phyloP scores from a whole-genome alignment of 129 eudicot genomes.

The Pulicaria dysenterica region DNA sequence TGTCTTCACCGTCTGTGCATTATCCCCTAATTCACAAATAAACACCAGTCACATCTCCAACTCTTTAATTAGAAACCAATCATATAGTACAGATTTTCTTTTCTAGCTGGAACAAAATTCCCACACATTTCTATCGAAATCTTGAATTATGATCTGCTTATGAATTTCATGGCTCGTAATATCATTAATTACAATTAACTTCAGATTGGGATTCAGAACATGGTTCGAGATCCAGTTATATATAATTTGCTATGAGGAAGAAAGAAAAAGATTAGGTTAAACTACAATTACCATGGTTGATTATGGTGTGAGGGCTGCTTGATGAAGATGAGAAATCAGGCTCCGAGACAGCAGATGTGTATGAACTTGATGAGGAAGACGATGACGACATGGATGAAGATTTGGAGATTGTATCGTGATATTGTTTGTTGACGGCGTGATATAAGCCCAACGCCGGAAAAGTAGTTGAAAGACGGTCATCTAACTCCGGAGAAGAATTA shows the following conservation, averaged over 20 bases:
- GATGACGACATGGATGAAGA: constrained; percentile 42
- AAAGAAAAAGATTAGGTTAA: background rate
- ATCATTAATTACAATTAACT: no score
- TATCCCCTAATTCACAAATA: constrained; percentile 49
- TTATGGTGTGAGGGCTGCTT: constrained; percentile 53
- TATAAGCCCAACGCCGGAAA: constrained; percentile 79
- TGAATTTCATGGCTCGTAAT: no score
- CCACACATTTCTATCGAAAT: no score
- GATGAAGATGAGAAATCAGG: constrained; percentile 54
- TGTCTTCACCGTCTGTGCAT: constrained; percentile 70
- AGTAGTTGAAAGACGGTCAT: constrained; percentile 63
- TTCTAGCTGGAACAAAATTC: no score
- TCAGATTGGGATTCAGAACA: no score
- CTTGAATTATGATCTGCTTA: no score
- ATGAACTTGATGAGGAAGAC: constrained; percentile 31
- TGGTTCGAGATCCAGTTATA: no score
- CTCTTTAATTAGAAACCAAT: background rate
- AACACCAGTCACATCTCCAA: background rate
- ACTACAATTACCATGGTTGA: constrained; percentile 45
- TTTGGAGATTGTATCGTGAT: constrained; percentile 47
- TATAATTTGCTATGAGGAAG: no score
- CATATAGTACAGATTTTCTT: no score
- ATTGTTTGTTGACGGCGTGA: constrained; percentile 65
- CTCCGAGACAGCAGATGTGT: constrained; percentile 41
- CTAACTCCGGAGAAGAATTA: constrained; percentile 62